These are phyloP conservation scores for Euryodendron excelsum DNA, from an alignment of 148 eudicot species.

Conservation along the genomic window DNA sequence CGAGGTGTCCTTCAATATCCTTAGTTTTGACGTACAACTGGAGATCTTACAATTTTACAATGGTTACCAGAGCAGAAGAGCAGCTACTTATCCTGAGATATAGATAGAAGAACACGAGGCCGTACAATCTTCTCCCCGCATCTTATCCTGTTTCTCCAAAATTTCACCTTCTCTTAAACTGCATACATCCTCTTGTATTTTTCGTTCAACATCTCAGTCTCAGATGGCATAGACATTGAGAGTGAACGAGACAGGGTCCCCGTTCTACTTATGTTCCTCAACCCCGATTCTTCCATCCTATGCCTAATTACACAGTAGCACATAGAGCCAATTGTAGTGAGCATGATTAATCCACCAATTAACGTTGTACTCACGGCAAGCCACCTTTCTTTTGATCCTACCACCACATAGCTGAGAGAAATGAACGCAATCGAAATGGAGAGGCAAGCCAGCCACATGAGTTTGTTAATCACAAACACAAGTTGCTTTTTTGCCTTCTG, in stretches of 20 bases:
- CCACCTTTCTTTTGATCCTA: conserved; percentile 68
- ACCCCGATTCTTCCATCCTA: conserved; percentile 61
- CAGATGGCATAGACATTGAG: conserved; percentile 65
- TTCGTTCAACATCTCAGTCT: conserved; percentile 55
- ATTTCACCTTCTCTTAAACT: conserved; percentile 33
- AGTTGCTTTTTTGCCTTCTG: conserved; percentile 88
- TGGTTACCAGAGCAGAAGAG: neutral
- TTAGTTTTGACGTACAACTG: neutral
- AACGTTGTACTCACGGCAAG: conserved; percentile 78
- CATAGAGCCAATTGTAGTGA: conserved; percentile 88
- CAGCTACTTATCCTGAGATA: neutral
- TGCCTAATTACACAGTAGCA: conserved; percentile 74
- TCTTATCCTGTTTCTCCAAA: neutral
- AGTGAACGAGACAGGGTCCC: conserved; percentile 61
- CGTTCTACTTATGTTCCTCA: conserved; percentile 57
- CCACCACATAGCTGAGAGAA: conserved; percentile 79
- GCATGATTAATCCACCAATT: conserved; percentile 82
- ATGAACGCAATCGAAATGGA: conserved; percentile 82
- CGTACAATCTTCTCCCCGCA: neutral
- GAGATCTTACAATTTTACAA: neutral
- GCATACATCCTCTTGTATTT: conserved; percentile 87
- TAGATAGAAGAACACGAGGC: neutral
- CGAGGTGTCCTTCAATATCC: neutral
- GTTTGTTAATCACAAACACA: conserved; percentile 92
- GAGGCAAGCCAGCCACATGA: conserved; percentile 95